Percentiles rank a stretch among this genome's conserved stretches.
Conservation (phyloP, 1,139 yeast species). For the Wickerhamomyces sp. region DNA sequence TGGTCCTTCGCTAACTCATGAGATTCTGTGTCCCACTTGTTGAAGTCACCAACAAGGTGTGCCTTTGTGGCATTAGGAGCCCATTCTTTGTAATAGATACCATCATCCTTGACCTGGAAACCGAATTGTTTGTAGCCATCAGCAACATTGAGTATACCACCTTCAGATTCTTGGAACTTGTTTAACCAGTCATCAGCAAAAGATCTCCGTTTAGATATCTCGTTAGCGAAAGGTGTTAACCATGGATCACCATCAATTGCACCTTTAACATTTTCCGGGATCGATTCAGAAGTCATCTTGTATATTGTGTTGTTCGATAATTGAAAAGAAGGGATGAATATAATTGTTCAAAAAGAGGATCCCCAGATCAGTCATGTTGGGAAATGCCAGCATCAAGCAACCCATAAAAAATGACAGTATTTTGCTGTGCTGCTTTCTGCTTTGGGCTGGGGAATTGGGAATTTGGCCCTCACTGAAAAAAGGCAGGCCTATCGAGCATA, state of each 20-base stretch:
- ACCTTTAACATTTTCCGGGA: slow-evolving; percentile 39
- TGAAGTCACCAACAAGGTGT: slow-evolving; percentile 84
- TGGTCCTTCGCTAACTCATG: slow-evolving; percentile 53
- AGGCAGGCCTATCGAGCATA: not conserved
- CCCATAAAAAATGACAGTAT: no score
- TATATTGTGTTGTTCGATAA: not conserved
- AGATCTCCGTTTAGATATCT: slow-evolving; percentile 48
- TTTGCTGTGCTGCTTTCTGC: not conserved
- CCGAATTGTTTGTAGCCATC: slow-evolving; percentile 67
- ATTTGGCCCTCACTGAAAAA: no score
- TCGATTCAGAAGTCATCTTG: not conserved
- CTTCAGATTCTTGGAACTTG: slow-evolving; percentile 37
- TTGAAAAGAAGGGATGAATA: not conserved
- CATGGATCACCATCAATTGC: slow-evolving; percentile 78
- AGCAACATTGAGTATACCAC: slow-evolving; percentile 36
- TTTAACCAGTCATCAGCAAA: slow-evolving; percentile 57
- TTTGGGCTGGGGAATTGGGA: not conserved
- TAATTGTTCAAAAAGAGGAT: no score
- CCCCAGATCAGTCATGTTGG: no score
- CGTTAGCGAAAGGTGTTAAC: slow-evolving; percentile 74
- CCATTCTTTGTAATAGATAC: slow-evolving; percentile 71
- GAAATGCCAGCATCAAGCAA: no score
- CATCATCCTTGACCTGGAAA: slow-evolving; percentile 52
- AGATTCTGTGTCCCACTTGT: slow-evolving; percentile 65
- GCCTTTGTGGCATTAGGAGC: slow-evolving; percentile 83